phyloP scores from a whole-genome alignment of 345 rosid genomes.

The Eucalyptus leucophloia region DNA sequence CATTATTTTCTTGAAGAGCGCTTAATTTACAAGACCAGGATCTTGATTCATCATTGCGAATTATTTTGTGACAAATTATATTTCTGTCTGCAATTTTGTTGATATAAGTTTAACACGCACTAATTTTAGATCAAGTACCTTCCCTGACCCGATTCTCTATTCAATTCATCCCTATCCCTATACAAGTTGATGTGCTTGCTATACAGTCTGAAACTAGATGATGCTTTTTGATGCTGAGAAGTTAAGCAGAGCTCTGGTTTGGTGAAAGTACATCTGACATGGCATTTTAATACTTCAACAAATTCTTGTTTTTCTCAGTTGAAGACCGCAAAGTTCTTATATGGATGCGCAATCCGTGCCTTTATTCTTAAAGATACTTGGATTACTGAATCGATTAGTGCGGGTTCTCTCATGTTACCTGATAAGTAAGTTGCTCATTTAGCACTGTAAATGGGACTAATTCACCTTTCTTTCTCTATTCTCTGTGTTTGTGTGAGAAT shows the following conservation, averaged over 20 bases:
- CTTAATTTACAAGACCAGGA: neutral
- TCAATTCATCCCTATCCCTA: neutral
- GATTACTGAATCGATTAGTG: constrained; percentile 43
- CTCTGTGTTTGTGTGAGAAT: neutral
- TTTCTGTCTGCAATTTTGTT: neutral
- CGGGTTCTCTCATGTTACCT: constrained; percentile 24
- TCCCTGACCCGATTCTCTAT: neutral
- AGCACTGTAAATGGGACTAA: neutral
- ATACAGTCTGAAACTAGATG: neutral
- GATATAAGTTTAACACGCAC: neutral
- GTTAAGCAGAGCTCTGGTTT: neutral
- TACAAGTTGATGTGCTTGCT: neutral
- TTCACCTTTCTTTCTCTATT: neutral
- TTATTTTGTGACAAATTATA: neutral
- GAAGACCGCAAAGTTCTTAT: constrained; percentile 46
- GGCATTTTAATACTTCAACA: neutral
- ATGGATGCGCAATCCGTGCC: constrained; percentile 47
- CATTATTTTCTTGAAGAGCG: neutral
- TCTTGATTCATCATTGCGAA: neutral
- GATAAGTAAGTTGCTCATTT: constrained; percentile 27
- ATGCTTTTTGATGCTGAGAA: neutral
- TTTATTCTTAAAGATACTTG: constrained; percentile 32
- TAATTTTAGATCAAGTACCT: neutral
- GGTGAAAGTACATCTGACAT: neutral
- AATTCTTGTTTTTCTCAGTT: constrained; percentile 16